Percentiles rank a stretch among this genome's conserved stretches.
Evolutionary conservation across 2,329 filamentous ascomycete genomes (phyloP).

Genomic region (Fusarium burgessii): DNA sequence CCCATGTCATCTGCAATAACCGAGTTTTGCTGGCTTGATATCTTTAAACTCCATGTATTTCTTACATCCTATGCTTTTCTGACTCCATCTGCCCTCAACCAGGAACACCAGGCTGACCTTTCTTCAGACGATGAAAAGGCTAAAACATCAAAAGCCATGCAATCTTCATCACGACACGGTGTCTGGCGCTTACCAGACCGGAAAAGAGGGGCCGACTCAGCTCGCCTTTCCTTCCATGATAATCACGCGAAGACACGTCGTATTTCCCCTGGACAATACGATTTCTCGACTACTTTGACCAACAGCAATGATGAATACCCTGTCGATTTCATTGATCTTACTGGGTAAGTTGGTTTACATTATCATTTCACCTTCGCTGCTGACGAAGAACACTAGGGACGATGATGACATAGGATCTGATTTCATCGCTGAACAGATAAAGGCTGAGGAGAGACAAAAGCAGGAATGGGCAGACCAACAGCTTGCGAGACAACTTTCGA

Average conservation of each 20-base stretch:
- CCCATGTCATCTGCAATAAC: not conserved
- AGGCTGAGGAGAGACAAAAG: conserved; percentile 49
- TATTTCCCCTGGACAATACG: conserved; percentile 42
- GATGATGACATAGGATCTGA: conserved; percentile 48
- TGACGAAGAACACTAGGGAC: conserved; percentile 44
- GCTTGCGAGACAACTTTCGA: conserved; percentile 47
- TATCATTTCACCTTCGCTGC: not conserved
- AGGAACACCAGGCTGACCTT: conserved; percentile 22
- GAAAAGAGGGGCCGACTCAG: conserved; percentile 47
- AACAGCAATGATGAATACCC: conserved; percentile 33
- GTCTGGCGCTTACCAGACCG: conserved; percentile 44
- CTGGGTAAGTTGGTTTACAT: conserved; percentile 49
- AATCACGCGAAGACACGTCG: conserved; percentile 51
- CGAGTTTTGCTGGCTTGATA: not conserved
- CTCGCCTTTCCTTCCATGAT: conserved; percentile 24
- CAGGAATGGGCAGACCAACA: conserved; percentile 47
- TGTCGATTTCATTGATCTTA: conserved; percentile 56
- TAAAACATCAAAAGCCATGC: conserved; percentile 33
- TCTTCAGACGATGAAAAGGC: conserved; percentile 15
- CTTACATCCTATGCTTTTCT: not conserved
- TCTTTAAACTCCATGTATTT: not conserved
- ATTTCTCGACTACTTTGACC: conserved; percentile 7
- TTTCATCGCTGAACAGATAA: conserved; percentile 52
- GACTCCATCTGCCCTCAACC: not conserved
- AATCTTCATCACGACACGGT: conserved; percentile 27